These are phyloP conservation scores for Kodamaea plutei DNA, from an alignment of 1,139 yeast genomes.

Conservation along the genomic window DNA sequence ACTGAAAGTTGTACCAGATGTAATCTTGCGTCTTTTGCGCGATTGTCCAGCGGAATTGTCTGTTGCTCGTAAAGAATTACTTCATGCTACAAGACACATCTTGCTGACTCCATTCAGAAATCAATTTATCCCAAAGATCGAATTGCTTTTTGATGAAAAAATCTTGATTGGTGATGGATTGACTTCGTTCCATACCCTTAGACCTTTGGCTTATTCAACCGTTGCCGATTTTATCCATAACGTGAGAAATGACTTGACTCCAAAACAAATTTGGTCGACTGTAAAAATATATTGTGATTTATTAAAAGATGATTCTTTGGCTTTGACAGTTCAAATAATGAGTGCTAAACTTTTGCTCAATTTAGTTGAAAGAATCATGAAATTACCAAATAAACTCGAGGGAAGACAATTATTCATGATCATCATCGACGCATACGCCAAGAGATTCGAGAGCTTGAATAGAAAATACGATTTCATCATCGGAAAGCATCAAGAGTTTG, in stretches of 20 bases:
- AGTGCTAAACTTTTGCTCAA: constrained; percentile 88
- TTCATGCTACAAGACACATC: constrained; percentile 93
- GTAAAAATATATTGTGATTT: constrained; percentile 79
- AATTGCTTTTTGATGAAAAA: constrained; percentile 77
- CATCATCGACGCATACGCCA: constrained; percentile 84
- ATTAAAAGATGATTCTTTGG: constrained; percentile 76
- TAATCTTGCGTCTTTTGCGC: constrained; percentile 78
- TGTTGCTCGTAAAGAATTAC: constrained; percentile 84
- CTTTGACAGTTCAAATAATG: constrained; percentile 93
- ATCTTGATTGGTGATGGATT: constrained; percentile 90
- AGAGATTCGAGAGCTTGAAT: constrained; percentile 73
- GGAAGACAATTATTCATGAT: constrained; percentile 80
- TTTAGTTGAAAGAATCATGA: constrained; percentile 83
- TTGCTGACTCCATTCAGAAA: constrained; percentile 82
- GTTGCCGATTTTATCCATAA: constrained; percentile 95
- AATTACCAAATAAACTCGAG: constrained; percentile 75
- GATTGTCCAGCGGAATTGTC: constrained; percentile 97
- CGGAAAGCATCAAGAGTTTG: constrained; percentile 55
- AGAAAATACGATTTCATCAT: constrained; percentile 66
- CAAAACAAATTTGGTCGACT: constrained; percentile 84
- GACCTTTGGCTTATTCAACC: constrained; percentile 91
- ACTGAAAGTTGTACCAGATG: constrained; percentile 72
- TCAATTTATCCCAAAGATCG: constrained; percentile 81
- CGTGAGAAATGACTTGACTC: constrained; percentile 78
- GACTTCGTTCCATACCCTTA: constrained; percentile 81